These are phyloP conservation scores for Trametes gibbosa DNA, from an alignment of 768 basidiomycete species.

Conservation along the genomic window DNA sequence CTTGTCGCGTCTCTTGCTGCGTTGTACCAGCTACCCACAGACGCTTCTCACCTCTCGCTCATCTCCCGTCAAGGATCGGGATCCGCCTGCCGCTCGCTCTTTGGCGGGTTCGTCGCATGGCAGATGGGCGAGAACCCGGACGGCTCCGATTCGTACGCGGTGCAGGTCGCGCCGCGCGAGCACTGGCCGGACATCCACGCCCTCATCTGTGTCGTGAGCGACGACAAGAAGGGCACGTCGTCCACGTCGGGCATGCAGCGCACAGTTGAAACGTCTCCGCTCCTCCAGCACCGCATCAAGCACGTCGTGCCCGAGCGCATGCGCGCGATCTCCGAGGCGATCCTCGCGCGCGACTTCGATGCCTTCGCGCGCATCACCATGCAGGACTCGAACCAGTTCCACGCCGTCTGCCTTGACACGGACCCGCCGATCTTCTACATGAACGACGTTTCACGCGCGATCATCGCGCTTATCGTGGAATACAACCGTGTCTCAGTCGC, in stretches of 20 bases:
- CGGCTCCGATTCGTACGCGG: conserved; percentile 85
- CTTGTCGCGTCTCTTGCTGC: conserved; percentile 86
- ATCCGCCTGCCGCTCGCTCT: conserved; percentile 95
- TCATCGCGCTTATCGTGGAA: conserved; percentile 88
- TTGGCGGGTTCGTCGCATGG: conserved; percentile 98
- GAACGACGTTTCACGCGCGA: conserved; percentile 95
- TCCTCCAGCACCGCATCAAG: conserved; percentile 87
- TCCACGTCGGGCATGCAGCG: conserved; percentile 97
- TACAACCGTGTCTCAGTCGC: conserved; percentile 80
- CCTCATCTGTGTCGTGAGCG: conserved; percentile 94
- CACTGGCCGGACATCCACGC: conserved; percentile 98
- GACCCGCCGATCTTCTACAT: conserved; percentile 98
- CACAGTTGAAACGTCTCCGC: conserved; percentile 86
- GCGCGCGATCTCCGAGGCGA: conserved; percentile 77
- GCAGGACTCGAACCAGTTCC: conserved; percentile 98
- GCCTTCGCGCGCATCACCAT: conserved; percentile 90
- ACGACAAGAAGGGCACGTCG: conserved; percentile 94
- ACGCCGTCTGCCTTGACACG: conserved; percentile 95
- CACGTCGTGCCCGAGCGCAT: conserved; percentile 87
- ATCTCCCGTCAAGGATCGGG: conserved; percentile 98
- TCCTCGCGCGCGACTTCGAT: conserved; percentile 78
- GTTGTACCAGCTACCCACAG: conserved; percentile 78
- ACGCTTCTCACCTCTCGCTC: conserved; percentile 80
- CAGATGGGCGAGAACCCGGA: conserved; percentile 63
- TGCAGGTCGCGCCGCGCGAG: conserved; percentile 76